phyloP scores from a whole-genome alignment of 1,284 basidiomycete species.

The Acaromyces ingoldii region DNA sequence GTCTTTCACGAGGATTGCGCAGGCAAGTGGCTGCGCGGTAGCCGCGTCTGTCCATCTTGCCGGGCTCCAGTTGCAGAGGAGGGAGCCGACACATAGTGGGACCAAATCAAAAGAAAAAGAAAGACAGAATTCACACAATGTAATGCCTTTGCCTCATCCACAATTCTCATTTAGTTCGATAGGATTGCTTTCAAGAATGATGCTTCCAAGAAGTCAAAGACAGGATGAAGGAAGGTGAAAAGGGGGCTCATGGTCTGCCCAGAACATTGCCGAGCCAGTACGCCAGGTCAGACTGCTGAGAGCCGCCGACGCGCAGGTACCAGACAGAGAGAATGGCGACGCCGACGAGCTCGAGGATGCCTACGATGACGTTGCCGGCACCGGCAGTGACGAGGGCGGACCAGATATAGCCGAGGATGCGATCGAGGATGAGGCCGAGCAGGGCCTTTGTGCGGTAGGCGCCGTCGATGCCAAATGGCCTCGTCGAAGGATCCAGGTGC shows the following conservation, averaged over 20 bases:
- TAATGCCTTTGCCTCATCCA: too few relatives aligned
- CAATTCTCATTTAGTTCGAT: background rate
- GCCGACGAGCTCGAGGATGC: slow-evolving; percentile 5
- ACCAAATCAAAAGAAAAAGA: background rate
- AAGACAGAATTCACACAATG: background rate
- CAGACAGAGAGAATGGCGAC: slow-evolving; percentile 5
- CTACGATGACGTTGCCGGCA: slow-evolving; percentile 8
- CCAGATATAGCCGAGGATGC: slow-evolving; percentile 70
- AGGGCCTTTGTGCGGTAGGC: slow-evolving; percentile 60
- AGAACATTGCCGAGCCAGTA: background rate
- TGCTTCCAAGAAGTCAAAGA: background rate
- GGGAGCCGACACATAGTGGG: too few relatives aligned
- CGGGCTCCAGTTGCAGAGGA: slow-evolving; percentile 8
- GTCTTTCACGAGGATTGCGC: slow-evolving; percentile 40
- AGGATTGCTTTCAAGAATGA: background rate
- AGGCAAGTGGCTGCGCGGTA: slow-evolving; percentile 14
- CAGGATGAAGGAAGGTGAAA: background rate
- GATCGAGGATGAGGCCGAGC: slow-evolving; percentile 64
- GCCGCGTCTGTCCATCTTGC: slow-evolving; percentile 29
- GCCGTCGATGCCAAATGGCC: slow-evolving; percentile 35
- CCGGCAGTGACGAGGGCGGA: slow-evolving; percentile 7
- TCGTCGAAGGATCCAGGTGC: slow-evolving; percentile 47
- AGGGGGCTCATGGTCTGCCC: background rate
- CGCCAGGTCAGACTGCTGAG: background rate
- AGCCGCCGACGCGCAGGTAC: background rate